Percentiles rank a stretch among this genome's conserved stretches.
Evolutionary conservation across 495 filamentous ascomycete genomes (phyloP).

Genomic region (Geoglossum glabrum): DNA sequence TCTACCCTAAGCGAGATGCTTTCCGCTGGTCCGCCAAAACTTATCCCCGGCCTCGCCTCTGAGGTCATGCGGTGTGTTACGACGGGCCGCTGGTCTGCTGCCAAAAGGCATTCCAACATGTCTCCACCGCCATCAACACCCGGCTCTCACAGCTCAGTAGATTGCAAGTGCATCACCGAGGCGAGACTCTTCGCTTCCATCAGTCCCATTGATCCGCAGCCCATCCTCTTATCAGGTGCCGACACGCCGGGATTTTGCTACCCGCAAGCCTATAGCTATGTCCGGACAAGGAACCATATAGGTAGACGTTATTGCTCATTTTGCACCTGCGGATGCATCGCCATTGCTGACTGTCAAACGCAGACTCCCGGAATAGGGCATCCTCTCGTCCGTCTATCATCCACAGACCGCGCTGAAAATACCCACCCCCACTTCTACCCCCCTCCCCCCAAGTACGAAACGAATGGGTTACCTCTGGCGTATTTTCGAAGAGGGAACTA

Average conservation of each 20-base stretch:
- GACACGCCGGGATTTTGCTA: background rate
- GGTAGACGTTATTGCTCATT: background rate
- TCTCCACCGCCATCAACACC: background rate
- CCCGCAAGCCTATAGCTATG: too few relatives aligned
- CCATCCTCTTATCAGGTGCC: background rate
- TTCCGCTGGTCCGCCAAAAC: background rate
- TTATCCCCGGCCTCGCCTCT: background rate
- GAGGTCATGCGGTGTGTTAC: background rate
- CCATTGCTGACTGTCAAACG: background rate
- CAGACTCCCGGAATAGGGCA: background rate
- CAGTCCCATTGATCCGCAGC: background rate
- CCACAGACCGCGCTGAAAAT: background rate
- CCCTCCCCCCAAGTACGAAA: background rate
- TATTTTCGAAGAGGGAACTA: background rate
- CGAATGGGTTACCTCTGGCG: background rate
- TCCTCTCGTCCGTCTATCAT: background rate
- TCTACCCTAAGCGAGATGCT: background rate
- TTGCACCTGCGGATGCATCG: background rate
- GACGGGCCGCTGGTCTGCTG: background rate
- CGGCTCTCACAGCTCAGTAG: background rate
- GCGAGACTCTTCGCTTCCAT: background rate
- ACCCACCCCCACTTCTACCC: background rate
- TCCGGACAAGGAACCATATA: background rate
- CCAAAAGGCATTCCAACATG: background rate
- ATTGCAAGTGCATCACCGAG: background rate